Evolutionary conservation across 768 basidiomycete species (phyloP).

Genomic region (Sistotremastrum niveocremeum): DNA sequence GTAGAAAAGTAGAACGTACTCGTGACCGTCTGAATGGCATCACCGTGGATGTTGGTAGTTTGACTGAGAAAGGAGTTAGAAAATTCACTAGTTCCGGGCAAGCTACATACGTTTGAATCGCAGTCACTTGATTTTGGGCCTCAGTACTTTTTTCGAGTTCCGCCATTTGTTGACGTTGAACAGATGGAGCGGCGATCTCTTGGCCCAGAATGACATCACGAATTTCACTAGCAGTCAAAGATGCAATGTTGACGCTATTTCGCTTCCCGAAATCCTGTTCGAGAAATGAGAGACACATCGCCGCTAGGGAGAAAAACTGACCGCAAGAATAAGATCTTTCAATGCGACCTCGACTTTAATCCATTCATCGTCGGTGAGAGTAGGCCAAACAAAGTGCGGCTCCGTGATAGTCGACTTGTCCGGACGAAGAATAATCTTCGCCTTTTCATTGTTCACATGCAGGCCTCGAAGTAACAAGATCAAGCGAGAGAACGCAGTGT

Average conservation of each 20-base stretch:
- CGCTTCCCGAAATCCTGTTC: conserved; percentile 91
- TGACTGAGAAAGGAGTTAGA: conserved; percentile 30
- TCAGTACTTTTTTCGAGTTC: conserved; percentile 95
- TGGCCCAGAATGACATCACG: conserved; percentile 98
- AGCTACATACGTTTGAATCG: conserved; percentile 65
- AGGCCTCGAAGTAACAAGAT: conserved; percentile 94
- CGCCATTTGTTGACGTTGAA: conserved; percentile 98
- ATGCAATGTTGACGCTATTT: conserved; percentile 97
- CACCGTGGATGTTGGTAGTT: conserved; percentile 96
- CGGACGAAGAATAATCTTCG: conserved; percentile 94
- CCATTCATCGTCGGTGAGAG: conserved; percentile 89
- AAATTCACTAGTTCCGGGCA: neutral
- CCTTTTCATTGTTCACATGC: conserved; percentile 99
- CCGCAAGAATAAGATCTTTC: conserved; percentile 90
- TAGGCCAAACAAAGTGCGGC: conserved; percentile 96
- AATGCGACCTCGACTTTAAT: conserved; percentile 98
- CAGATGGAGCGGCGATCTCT: conserved; percentile 91
- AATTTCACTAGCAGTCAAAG: conserved; percentile 90
- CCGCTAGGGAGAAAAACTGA: conserved; percentile 19
- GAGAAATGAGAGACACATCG: conserved; percentile 8
- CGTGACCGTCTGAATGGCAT: conserved; percentile 88
- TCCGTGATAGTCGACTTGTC: conserved; percentile 96
- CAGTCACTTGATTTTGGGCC: conserved; percentile 89
- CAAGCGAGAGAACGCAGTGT: conserved; percentile 96
- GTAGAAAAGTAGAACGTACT: conserved; percentile 34